These are phyloP conservation scores for Aspergillus flavus DNA, from an alignment of 2,329 filamentous ascomycete genomes.

Conservation along the genomic window DNA sequence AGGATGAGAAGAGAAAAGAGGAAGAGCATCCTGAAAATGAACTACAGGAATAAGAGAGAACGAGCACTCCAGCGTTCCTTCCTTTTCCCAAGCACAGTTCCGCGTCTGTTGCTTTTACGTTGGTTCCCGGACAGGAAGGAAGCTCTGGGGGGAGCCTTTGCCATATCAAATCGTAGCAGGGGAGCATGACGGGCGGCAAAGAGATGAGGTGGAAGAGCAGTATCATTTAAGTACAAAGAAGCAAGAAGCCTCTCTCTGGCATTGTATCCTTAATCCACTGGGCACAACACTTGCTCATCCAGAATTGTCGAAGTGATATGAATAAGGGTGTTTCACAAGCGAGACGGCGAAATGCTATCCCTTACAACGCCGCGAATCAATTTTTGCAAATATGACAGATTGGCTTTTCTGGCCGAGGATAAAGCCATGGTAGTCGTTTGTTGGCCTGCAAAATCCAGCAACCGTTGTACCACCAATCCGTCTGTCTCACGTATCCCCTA, in stretches of 20 bases:
- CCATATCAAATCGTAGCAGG: too few species aligned
- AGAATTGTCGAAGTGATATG: too few species aligned
- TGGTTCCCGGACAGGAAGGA: neutral
- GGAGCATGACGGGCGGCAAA: too few species aligned
- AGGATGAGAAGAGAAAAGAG: neutral
- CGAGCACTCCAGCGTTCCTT: neutral
- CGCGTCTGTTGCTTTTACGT: neutral
- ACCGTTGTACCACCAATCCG: neutral
- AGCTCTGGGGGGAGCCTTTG: neutral
- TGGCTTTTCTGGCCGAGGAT: neutral
- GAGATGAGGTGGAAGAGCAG: too few species aligned
- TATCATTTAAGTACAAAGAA: too few species aligned
- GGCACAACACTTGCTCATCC: too few species aligned
- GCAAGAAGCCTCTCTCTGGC: too few species aligned
- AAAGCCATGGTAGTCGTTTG: neutral
- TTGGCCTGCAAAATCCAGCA: neutral
- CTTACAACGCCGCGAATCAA: neutral
- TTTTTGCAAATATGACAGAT: too few species aligned
- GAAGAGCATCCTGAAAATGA: neutral
- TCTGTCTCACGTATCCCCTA: neutral
- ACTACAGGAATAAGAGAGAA: neutral
- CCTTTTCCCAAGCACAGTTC: neutral
- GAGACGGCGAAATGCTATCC: too few species aligned
- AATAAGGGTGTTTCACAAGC: too few species aligned
- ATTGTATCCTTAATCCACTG: too few species aligned